Evolutionary conservation across 768 basidiomycete genomes (phyloP).

Genomic region (Suillus alpinus): DNA sequence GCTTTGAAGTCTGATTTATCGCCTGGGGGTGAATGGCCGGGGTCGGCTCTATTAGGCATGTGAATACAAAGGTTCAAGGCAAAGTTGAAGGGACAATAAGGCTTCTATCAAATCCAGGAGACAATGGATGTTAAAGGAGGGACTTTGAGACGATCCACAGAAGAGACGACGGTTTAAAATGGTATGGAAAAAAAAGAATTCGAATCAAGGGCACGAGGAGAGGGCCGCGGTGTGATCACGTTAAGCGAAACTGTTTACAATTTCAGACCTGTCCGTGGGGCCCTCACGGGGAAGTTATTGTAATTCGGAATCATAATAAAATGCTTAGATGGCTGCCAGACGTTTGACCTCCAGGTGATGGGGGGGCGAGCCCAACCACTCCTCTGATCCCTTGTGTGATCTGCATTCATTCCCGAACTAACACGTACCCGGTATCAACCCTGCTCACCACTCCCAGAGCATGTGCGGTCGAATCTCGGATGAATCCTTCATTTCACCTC

Average conservation of each 20-base stretch:
- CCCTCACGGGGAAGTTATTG: constrained; percentile 13
- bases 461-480: background rate
- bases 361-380: too few species aligned
- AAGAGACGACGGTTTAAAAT: constrained; percentile 46
- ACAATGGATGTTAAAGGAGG: constrained; percentile 13
- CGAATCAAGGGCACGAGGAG: constrained; percentile 69
- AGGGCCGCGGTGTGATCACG: constrained; percentile 38
- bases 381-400: constrained; percentile 15
- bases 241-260: constrained; percentile 38
- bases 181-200: constrained; percentile 63
- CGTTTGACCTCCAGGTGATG: constrained; percentile 6
- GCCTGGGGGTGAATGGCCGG: constrained; percentile 30
- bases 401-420: constrained; percentile 34
- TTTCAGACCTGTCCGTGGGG: constrained; percentile 30
- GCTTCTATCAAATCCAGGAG: constrained; percentile 3
- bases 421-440: constrained; percentile 2
- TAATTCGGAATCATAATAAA: constrained; percentile 12
- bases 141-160: constrained; percentile 21
- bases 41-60: constrained; percentile 31
- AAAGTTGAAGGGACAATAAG: constrained; percentile 33
- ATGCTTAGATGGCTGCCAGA: constrained; percentile 1
- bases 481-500: constrained; percentile 15
- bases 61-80: constrained; percentile 9
- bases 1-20: constrained; percentile 36
- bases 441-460: constrained; percentile 24